Percentiles rank a stretch among this genome's conserved stretches.
Conservation (phyloP, 768 basidiomycete species). For the Vararia minispora region DNA sequence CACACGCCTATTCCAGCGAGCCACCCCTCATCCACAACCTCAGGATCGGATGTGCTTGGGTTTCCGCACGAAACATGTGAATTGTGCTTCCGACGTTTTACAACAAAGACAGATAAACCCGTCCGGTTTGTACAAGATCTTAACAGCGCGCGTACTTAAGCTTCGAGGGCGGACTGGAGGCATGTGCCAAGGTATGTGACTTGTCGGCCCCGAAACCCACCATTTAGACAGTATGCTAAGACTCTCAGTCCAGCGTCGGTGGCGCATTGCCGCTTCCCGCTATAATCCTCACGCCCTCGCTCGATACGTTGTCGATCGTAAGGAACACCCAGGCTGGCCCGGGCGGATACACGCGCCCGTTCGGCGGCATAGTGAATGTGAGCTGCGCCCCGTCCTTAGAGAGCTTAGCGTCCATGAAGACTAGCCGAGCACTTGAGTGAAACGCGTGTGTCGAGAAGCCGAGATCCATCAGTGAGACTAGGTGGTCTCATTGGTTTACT, state of each 20-base stretch:
- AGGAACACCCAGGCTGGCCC: slow-evolving; percentile 21
- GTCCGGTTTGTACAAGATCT: too few species aligned
- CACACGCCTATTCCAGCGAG: too few species aligned
- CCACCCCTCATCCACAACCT: too few species aligned
- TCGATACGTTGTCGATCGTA: slow-evolving; percentile 19
- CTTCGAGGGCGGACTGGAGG: too few species aligned
- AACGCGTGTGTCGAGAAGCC: slow-evolving; percentile 27
- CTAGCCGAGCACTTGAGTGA: slow-evolving; percentile 24
- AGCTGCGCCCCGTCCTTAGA: slow-evolving; percentile 20
- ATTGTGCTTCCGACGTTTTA: too few species aligned
- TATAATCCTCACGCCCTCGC: slow-evolving; percentile 16
- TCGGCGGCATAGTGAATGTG: slow-evolving; percentile 25
- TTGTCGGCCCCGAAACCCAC: too few species aligned
- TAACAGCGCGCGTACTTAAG: too few species aligned
- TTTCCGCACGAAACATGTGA: too few species aligned
- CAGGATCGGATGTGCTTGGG: too few species aligned
- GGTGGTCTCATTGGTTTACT: neutral
- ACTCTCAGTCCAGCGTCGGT: slow-evolving; percentile 10
- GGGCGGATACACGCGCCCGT: slow-evolving; percentile 24
- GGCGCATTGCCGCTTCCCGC: slow-evolving; percentile 14
- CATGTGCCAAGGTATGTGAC: too few species aligned
- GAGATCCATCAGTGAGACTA: slow-evolving; percentile 25
- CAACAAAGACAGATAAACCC: too few species aligned
- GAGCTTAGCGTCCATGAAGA: slow-evolving; percentile 22
- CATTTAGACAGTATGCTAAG: too few species aligned